These are phyloP conservation scores for Caryopteris hybrid DNA, from an alignment of 305 asterid genomes.

Conservation along the genomic window DNA sequence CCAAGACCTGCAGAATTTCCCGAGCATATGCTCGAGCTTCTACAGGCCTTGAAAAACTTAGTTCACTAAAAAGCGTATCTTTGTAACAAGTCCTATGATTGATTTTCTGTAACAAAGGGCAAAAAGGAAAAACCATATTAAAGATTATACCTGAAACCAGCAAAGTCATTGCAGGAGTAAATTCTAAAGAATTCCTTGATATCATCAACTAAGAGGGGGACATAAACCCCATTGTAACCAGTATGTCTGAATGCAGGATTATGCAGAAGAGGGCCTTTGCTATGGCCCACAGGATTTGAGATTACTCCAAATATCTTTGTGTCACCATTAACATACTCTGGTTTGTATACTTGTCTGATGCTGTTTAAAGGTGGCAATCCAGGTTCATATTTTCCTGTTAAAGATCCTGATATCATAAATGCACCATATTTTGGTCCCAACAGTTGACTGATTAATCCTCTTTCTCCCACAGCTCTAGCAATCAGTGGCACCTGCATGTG, in stretches of 20 bases:
- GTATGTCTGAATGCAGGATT: slow-evolving; percentile 58
- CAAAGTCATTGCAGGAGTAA: slow-evolving; percentile 53
- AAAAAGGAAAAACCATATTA: too few relatives aligned
- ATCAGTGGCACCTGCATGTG: slow-evolving; percentile 45
- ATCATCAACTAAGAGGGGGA: slow-evolving; percentile 61
- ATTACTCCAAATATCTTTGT: slow-evolving; percentile 56
- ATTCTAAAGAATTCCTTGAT: slow-evolving; percentile 51
- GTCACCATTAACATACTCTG: slow-evolving; percentile 40
- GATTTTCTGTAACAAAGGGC: too few relatives aligned
- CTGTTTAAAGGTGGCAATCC: slow-evolving; percentile 54
- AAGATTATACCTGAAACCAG: slow-evolving; percentile 55
- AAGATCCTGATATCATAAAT: slow-evolving; percentile 40
- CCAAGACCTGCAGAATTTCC: too few relatives aligned
- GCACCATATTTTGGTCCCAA: slow-evolving; percentile 65
- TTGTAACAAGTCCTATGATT: too few relatives aligned
- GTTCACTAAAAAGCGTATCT: too few relatives aligned
- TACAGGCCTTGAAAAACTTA: too few relatives aligned
- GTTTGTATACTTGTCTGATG: slow-evolving; percentile 53
- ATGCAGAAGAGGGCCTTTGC: slow-evolving; percentile 68
- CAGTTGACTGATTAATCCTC: slow-evolving; percentile 67
- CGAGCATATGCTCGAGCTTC: too few relatives aligned
- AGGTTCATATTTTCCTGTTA: slow-evolving; percentile 33
- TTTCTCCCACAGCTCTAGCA: slow-evolving; percentile 51
- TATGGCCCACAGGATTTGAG: slow-evolving; percentile 64
- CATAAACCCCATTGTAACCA: slow-evolving; percentile 56